These are phyloP conservation scores for Boletus coccyginus DNA, from an alignment of 768 basidiomycete genomes.

Conservation along the genomic window DNA sequence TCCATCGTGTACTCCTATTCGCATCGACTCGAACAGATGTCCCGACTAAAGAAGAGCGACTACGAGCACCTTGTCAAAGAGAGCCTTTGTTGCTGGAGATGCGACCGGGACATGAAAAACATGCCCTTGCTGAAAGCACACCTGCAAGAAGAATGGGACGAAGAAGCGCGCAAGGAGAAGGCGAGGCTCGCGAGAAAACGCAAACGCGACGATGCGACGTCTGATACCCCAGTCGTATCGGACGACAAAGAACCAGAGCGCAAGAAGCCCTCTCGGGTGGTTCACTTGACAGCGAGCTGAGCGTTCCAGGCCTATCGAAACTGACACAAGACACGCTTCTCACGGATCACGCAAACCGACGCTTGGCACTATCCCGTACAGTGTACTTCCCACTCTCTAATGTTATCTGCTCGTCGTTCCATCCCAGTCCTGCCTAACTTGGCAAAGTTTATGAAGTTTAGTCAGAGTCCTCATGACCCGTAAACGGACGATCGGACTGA, in stretches of 20 bases:
- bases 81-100: slow-evolving; percentile 67
- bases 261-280: slow-evolving; percentile 11
- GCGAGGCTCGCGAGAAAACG: slow-evolving; percentile 40
- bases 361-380: not conserved
- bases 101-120: slow-evolving; percentile 58
- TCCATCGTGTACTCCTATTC: not conserved
- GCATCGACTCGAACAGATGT: slow-evolving; percentile 40
- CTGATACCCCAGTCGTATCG: not conserved
- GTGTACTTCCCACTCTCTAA: slow-evolving; percentile 5
- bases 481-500: not conserved
- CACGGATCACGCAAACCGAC: not conserved
- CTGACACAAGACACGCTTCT: not conserved
- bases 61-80: slow-evolving; percentile 72
- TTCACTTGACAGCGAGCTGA: not conserved
- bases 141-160: slow-evolving; percentile 71
- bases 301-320: not conserved
- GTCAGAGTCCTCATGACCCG: too few relatives aligned
- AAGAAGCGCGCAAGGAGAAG: slow-evolving; percentile 41
- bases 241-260: slow-evolving; percentile 8
- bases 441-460: not conserved
- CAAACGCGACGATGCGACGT: slow-evolving; percentile 25
- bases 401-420: not conserved
- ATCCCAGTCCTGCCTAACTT: not conserved
- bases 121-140: slow-evolving; percentile 76
- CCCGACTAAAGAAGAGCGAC: slow-evolving; percentile 44